Evolutionary conservation across 345 rosid genomes (phyloP), one percentile per base, ranked within the genome.

Genomic region (Corchorus capsularis): DNA sequence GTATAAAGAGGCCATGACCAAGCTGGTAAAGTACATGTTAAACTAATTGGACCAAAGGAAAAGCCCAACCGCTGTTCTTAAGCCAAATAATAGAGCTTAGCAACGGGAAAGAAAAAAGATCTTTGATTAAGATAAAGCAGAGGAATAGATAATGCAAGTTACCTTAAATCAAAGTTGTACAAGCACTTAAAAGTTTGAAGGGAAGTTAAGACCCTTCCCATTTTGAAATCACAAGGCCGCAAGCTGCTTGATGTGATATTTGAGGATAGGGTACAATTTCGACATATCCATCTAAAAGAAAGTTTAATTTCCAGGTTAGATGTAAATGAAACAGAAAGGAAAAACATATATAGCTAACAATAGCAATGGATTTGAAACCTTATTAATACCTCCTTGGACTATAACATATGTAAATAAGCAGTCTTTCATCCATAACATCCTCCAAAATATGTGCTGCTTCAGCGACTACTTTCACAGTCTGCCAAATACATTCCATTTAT

Each of bases 201-300:
- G 69, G 94, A 88, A 85, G 71, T 87, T 46, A 93, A 82, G 45
- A 92, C 98, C 78, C 69, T 89, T 75, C 98, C 98, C 85, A 87
- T 82, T 83, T 89, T 95, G 77, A 95, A 89, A 84, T 95, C 98
- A 89, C 99, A 92, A 76, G 96, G 98, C 50, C 92, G 80, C 69
- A 92, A 80, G 78, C 83, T 87, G 80, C 87, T 90, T 75, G 97
- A 87, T 4, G 92, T 88, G 62, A 93, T 87, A 78, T 84, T 95
- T 72, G 97, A 86, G 54, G 80, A 81, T 71, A 89, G 4, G 12
- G 73, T 54, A 84, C 89, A 93, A 81, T 82, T 88, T 61, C 94
- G 91, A 78, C 99, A 95, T 11, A 85, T 88, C 97, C 97, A 95
- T 84, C 99, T 93, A 72, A 68, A 81, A 66, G 80, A 67, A 66